phyloP scores from a whole-genome alignment of 352 stramenopile genomes.

The Globisporangium carolinianum region DNA sequence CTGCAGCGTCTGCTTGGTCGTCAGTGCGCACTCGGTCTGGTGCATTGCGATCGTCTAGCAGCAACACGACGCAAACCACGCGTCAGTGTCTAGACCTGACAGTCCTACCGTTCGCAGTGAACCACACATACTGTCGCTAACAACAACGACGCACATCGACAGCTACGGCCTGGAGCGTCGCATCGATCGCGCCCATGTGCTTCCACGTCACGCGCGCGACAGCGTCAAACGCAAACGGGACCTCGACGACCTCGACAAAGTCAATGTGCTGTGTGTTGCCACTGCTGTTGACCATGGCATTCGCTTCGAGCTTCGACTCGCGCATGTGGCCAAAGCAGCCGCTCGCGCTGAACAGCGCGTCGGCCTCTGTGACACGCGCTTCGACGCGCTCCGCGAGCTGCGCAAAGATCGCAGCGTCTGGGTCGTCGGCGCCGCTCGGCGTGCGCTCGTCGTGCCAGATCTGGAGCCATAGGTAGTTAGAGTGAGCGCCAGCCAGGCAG shows the following conservation, averaged over 20 bases:
- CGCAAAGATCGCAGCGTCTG: background rate
- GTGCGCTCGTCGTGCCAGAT: background rate
- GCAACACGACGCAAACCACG: too few relatives aligned
- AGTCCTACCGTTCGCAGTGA: too few relatives aligned
- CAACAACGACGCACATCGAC: conserved; percentile 1
- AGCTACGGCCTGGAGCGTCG: background rate
- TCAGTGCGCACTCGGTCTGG: conserved; percentile 2
- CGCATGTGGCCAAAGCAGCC: too few relatives aligned
- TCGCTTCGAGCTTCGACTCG: too few relatives aligned
- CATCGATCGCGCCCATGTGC: conserved; percentile 3
- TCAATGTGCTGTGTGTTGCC: background rate
- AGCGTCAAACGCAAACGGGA: background rate
- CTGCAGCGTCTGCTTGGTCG: background rate
- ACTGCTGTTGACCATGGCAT: too few relatives aligned
- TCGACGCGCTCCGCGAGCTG: too few relatives aligned
- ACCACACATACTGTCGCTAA: too few relatives aligned
- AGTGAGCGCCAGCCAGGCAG: too few relatives aligned
- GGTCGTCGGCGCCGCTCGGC: background rate
- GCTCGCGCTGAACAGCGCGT: conserved; percentile 4
- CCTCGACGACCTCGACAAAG: background rate
- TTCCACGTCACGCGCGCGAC: conserved; percentile 2
- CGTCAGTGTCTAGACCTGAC: too few relatives aligned
- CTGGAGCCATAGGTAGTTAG: background rate
- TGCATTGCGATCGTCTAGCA: conserved; percentile 1
- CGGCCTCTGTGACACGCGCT: background rate